Base-by-base conservation (phyloP, 441 rosid species). In the Geranium incanum region DNA sequence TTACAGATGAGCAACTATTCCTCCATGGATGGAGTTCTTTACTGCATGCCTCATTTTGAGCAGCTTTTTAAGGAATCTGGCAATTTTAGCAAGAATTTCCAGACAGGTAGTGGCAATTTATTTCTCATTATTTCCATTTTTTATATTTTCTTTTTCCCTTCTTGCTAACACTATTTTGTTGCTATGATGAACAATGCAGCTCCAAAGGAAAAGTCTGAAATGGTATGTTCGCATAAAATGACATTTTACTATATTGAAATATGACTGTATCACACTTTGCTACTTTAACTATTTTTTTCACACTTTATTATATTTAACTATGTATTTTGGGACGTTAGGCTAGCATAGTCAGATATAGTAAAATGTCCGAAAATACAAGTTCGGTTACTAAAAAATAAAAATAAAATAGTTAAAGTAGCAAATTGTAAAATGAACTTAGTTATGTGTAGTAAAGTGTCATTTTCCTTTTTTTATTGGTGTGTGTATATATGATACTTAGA, bases 31-130 rank as follows among this genome's bases (percentile, higher is more conserved):
- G 99, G 97, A 70, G 89, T 95, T 69, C 79, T 95, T 41, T 95
- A 87, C 70, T 95, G 99, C 87, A 95, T 84, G 86, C 16, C 93
- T 71, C 99, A 95, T 76, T 95, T 95, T 64, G 99, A 92, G 82
- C 97, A 92, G 67, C 96, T 95, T 62, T 95, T 88, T 79, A 95
- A 92, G 83, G 99, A 94, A 83, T 88, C 97, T 78, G 99, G 97
- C 68, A 88, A 92, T 81, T 94, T 86, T 82, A 90, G 93, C 89
- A 94, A 92, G 88, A 94, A 90, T 77, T 94, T 94, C 63, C 96
- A 88, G 16, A 64, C 88, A 57, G 87, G 98, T 86, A 72, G 13
- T 16, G 39, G 9, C 48, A 4, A 7, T 48, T 9, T 12, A 4
- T 68, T 55, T 13, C 33, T 76, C 71, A 41, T 13, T 9, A n/a